phyloP scores from a whole-genome alignment of 768 basidiomycete species.

The Lyophyllum semitale region DNA sequence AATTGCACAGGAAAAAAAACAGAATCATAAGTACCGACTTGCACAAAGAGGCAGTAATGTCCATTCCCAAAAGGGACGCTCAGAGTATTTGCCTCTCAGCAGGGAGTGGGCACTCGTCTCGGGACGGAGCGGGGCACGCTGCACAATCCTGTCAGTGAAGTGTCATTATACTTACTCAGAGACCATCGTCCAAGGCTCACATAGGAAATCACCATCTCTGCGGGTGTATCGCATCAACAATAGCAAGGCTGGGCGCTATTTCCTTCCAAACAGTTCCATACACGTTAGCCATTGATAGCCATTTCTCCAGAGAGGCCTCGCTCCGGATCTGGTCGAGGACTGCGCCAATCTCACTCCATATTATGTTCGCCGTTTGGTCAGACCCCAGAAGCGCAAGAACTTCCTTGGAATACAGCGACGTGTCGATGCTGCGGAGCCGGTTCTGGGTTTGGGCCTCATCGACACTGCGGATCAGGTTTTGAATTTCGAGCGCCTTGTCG shows the following conservation, averaged over 20 bases:
- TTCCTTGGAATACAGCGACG: background rate
- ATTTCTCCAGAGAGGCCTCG: background rate
- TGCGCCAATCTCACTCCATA: background rate
- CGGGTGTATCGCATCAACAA: slow-evolving; percentile 1
- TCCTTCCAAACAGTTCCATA: background rate
- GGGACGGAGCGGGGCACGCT: background rate
- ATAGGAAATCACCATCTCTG: background rate
- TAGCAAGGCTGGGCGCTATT: background rate
- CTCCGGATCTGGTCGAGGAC: background rate
- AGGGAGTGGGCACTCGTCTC: background rate
- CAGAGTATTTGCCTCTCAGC: background rate
- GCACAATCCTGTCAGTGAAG: background rate
- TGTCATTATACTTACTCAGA: background rate
- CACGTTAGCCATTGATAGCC: background rate
- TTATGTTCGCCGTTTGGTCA: background rate
- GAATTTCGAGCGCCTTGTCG: background rate
- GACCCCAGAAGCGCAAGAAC: slow-evolving; percentile 4
- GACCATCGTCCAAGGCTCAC: background rate
- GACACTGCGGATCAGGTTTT: background rate
- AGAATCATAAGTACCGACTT: too few species aligned
- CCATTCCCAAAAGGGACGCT: background rate
- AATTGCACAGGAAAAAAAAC: too few species aligned
- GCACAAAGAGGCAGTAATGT: background rate
- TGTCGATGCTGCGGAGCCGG: background rate
- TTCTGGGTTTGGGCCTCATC: background rate